Conservation (phyloP, 2,329 filamentous ascomycete species). For the Kalmusia sp. region DNA sequence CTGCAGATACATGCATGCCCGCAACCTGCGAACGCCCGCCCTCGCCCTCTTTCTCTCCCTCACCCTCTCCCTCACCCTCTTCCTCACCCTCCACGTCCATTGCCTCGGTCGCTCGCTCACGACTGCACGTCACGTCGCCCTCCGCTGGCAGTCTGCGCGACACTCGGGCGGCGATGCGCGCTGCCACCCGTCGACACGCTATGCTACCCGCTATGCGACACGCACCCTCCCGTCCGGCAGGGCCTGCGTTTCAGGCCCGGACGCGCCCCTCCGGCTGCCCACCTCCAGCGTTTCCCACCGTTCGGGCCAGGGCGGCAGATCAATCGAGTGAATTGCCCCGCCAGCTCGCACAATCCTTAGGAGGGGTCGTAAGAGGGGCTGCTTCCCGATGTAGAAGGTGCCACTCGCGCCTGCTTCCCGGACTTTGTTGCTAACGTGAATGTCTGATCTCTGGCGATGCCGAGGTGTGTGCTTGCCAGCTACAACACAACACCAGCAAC, state of each 20-base stretch:
- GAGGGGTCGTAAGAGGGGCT: constrained; percentile 4
- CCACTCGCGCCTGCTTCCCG: neutral
- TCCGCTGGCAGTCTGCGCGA: neutral
- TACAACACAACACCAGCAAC: too few relatives aligned
- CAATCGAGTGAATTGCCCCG: constrained; percentile 19
- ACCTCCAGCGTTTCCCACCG: constrained; percentile 3
- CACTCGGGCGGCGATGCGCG: neutral
- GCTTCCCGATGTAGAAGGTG: constrained; percentile 8
- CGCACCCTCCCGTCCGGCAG: neutral
- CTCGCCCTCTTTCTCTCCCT: too few relatives aligned
- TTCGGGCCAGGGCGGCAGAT: neutral
- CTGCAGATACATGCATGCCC: neutral
- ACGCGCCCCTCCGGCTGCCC: constrained; percentile 31
- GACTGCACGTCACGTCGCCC: too few relatives aligned
- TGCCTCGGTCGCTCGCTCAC: too few relatives aligned
- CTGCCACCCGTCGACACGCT: neutral
- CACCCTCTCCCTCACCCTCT: too few relatives aligned
- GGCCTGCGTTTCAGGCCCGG: constrained; percentile 25
- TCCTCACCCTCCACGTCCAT: too few relatives aligned
- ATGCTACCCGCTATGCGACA: neutral
- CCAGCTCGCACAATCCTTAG: constrained; percentile 24
- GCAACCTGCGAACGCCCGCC: neutral
- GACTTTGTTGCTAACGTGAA: constrained; percentile 6
- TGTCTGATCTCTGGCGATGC: too few relatives aligned
- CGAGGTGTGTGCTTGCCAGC: too few relatives aligned